Evolutionary conservation across 1,284 basidiomycete genomes (phyloP), one percentile per base, ranked within the genome.

Genomic region (Papiliotrema fonsecae): DNA sequence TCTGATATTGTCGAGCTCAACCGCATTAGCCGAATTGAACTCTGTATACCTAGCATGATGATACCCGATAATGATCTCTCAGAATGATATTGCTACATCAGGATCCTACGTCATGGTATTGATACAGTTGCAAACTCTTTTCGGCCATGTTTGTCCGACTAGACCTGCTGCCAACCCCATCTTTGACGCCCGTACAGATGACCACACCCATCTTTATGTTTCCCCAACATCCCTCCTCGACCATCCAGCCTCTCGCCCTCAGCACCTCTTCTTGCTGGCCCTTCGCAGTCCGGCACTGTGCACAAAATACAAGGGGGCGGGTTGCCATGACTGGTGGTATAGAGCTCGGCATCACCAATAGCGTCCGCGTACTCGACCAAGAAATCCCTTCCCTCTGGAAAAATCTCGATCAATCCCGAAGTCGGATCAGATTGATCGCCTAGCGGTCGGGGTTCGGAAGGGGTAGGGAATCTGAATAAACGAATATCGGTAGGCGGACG

Each of bases 251-350:
- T 62, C 47, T 68, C 70, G 6, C 70, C 72, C 26, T 70, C 70
- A 19, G 64, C 68, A 13, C 69, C 70, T 31, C 61, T 54, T 42
- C 70, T 63, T 35, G 54, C 57, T 1, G 69, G 71, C 0, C 72
- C 70, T 42, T 74, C 72, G 45, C 69, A 73, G 46, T 73, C 72
- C 6, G 72, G 69, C 10, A 69, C 62, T 2, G 65, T 63, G 54
- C 70, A 73, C 21, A 71, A 50, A 9, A 68, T 54, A 44, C 64
- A 69, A n/a, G 59, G 65, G 24, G 68, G 57, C 3, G 56, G 48
- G 4, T 51, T 45, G 1, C 50, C 52, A 11, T 63, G 56, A 24
- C 60, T 57, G 34, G 64, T 59, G 2, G 59, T 50, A 50, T 62
- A 68, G 42, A 62, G 49, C 42, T 67, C 67, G 19, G 60, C 58